A percentile compares a stretch with the other conserved stretches of the same genome.
phyloP scores from a whole-genome alignment of 139 green algal species.

The Chlamydomonas eustigma region DNA sequence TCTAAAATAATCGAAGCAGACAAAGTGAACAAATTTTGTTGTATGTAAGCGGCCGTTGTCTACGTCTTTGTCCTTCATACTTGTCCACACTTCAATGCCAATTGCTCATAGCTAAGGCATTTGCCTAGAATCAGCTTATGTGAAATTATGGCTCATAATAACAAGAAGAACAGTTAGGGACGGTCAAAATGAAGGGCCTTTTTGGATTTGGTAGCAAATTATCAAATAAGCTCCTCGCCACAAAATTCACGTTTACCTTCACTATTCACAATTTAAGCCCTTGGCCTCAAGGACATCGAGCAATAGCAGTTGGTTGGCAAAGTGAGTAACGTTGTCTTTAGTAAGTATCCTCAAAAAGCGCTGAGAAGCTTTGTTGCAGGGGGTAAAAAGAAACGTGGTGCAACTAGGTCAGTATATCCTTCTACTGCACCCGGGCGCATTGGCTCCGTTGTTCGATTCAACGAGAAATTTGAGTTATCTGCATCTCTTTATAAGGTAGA shows the following conservation, averaged over 20 bases:
- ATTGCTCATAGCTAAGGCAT: too few relatives aligned
- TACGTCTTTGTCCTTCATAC: too few relatives aligned
- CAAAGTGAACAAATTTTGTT: too few relatives aligned
- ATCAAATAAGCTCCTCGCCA: constrained; percentile 41
- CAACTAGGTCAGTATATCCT: constrained; percentile 42
- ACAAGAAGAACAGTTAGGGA: too few relatives aligned
- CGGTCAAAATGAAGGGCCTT: background rate
- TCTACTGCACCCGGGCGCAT: constrained; percentile 32
- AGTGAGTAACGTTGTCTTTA: constrained; percentile 19
- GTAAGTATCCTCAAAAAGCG: background rate
- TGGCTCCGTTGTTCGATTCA: constrained; percentile 50
- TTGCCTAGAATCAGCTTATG: too few relatives aligned
- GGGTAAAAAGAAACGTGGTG: constrained; percentile 51
- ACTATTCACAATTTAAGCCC: constrained; percentile 50
- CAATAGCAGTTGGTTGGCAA: constrained; percentile 54
- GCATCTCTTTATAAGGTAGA: constrained; percentile 61
- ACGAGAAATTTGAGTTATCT: constrained; percentile 51
- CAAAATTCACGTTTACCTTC: constrained; percentile 45
- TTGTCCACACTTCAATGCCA: too few relatives aligned
- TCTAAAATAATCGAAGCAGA: too few relatives aligned
- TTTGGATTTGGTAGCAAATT: constrained; percentile 26
- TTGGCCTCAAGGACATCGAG: constrained; percentile 37
- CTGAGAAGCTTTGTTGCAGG: background rate
- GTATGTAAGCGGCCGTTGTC: too few relatives aligned
- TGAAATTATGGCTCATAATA: too few relatives aligned